These are phyloP conservation scores for Chaetomiaceae sp. DNA, from an alignment of 2,329 filamentous ascomycete genomes.

Conservation along the genomic window DNA sequence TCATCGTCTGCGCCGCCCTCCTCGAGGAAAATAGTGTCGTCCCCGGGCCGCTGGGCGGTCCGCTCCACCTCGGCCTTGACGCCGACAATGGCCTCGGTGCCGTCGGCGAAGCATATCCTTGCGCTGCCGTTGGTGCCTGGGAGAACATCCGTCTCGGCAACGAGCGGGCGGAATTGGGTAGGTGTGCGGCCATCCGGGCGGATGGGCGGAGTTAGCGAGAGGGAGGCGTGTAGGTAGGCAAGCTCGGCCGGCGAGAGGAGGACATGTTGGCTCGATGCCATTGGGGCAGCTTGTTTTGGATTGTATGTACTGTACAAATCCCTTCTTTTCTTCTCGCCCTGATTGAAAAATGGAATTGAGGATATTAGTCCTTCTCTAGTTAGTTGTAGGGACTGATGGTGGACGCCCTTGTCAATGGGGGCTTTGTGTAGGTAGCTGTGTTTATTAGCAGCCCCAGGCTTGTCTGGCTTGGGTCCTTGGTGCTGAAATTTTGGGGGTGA, in stretches of 20 bases:
- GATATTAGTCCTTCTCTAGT: not conserved
- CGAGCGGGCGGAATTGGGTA: slow-evolving; percentile 84
- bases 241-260: slow-evolving; percentile 93
- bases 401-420: not conserved
- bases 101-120: slow-evolving; percentile 89
- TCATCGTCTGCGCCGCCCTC: slow-evolving; percentile 26
- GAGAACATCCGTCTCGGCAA: slow-evolving; percentile 85
- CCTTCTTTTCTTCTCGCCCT: not conserved
- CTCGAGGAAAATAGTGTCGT: slow-evolving; percentile 23
- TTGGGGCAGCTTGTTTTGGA: too few species aligned
- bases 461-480: not conserved
- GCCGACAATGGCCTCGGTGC: slow-evolving; percentile 91
- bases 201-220: slow-evolving; percentile 75
- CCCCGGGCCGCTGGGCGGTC: slow-evolving; percentile 41
- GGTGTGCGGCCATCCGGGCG: slow-evolving; percentile 80
- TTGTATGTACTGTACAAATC: too few species aligned
- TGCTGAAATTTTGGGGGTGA: slow-evolving; percentile 13
- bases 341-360: too few species aligned
- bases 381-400: not conserved
- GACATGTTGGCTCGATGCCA: slow-evolving; percentile 63
- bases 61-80: slow-evolving; percentile 92
- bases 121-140: slow-evolving; percentile 89
- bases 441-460: too few species aligned
- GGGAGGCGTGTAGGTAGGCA: slow-evolving; percentile 86
- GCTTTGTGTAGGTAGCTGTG: not conserved